phyloP scores from a whole-genome alignment of 1,139 yeast species.

The Schizosaccharomyces versatilis region DNA sequence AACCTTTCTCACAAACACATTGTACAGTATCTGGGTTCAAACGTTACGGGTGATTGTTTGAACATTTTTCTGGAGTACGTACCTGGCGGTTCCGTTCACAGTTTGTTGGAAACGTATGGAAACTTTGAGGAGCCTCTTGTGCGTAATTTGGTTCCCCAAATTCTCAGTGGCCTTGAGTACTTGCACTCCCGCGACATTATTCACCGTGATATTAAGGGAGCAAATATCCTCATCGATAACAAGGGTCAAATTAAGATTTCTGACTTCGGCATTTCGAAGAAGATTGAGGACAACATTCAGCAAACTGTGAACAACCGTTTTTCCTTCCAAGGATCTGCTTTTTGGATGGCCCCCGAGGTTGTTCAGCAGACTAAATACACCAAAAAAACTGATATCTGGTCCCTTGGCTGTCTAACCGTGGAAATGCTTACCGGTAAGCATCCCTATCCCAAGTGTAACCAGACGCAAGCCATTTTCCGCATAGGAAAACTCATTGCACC shows the following conservation, averaged over 20 bases:
- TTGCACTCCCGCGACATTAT: conserved; percentile 65
- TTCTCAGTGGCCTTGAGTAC: conserved; percentile 58
- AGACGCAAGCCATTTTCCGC: conserved; percentile 87
- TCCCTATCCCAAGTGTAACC: conserved; percentile 82
- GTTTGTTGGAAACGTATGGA: conserved; percentile 67
- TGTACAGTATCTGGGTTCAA: conserved; percentile 70
- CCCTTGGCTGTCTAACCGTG: conserved; percentile 71
- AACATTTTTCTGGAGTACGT: conserved; percentile 84
- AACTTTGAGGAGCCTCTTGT: conserved; percentile 82
- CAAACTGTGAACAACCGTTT: conserved; percentile 34
- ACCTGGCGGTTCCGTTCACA: conserved; percentile 88
- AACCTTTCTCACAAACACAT: conserved; percentile 79
- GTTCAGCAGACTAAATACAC: conserved; percentile 80
- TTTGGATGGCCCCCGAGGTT: conserved; percentile 98
- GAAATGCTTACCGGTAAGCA: conserved; percentile 92
- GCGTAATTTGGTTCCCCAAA: conserved; percentile 63
- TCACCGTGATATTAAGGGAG: conserved; percentile 85
- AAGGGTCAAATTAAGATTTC: conserved; percentile 82
- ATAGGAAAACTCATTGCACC: conserved; percentile 69
- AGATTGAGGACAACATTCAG: conserved; percentile 26
- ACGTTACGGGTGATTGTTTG: conserved; percentile 39
- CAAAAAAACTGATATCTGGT: conserved; percentile 85
- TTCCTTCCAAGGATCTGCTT: conserved; percentile 79
- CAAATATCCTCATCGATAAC: conserved; percentile 70
- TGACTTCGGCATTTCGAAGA: conserved; percentile 82